Base-by-base conservation (phyloP, 805 yeast species). In the Metschnikowia cerradonensis region DNA sequence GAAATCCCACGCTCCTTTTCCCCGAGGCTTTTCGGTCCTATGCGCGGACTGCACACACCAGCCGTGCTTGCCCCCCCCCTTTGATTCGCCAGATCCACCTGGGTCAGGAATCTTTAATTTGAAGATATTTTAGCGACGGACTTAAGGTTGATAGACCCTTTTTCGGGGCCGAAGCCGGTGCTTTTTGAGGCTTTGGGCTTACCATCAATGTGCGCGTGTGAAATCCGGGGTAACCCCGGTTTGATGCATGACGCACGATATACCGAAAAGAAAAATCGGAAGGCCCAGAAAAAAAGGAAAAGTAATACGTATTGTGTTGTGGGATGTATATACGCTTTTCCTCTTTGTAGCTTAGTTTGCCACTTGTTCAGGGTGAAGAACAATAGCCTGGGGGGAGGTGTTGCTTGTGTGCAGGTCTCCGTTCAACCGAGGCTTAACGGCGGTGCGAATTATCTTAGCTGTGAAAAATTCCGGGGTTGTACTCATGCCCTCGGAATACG, bases 191-290 rank as follows among this genome's bases (percentile, higher is more conserved):
- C 14, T 39, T 22, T 39, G 30, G 17, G 11, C 6, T 15, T 2
- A 15, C 11, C 13, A 39, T 22, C 41, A 19, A 37, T 19, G 15
- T 26, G 41, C 41, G 54, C 46, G 52, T 48, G 50, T 45, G 51
- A 45, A 52, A 52, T 52, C 55, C 48, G 55, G 55, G 55, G 55
- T 52, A 52, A 38, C 37, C 42, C 48, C 37, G 43, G 37, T 17
- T 13, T 19, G 38, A 15, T 17, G 47, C 39, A 35, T 44, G 41
- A 34, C 41, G 32, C 22, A 20, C 36, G 14, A n/a, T 20, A 14
- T 11, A 19, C 11, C 30, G n/a, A 11, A 37, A 11, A 5, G 15
- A 14, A 23, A 23, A 8, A 19, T 6, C 22, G 13, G 14, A 7
- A 15, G 19, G n/a, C 7, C 3, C 41, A 22, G 7, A 11, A 23